Evolutionary conservation across 1,284 basidiomycete species (phyloP), one percentile per base, ranked within the genome.

Genomic region (Anthracocystis setariae): DNA sequence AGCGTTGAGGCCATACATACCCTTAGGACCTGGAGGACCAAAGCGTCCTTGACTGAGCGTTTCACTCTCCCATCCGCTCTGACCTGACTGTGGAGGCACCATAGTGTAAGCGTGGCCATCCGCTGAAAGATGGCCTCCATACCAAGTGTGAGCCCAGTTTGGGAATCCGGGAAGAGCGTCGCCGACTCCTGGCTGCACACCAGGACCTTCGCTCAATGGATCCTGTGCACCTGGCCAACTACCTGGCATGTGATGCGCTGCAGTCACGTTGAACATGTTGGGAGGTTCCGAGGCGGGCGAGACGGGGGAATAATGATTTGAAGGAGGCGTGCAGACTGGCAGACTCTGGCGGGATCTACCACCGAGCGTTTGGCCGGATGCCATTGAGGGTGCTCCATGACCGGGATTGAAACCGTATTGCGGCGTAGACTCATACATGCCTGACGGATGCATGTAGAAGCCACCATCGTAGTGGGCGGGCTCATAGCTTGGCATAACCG

Each of bases 71-170:
- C 77, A 79, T 25, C 76, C 76, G 32, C 64, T 73, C 44, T 74
- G 63, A 37, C 65, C 70, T 9, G 64, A 68, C 18, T 46, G 58
- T 15, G 73, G 77, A 2, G 64, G 58, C 0, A 77, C 68, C 54
- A 59, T 73, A 13, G 77, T 79, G 39, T 78, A 79, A 21, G 77
- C 77, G 39, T 78, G 76, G 10, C 77, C 77, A 40, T 78, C 69
- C n/a, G 76, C 68, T 0, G 76, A 78, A 5, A 74, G 60, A 29
- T 79, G 76, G n/a, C 77, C 77, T 4, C 61, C 68, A 29, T 79
- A 79, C 77, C 77, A 79, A 1, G 75, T 59, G 17, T 59, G 58
- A 20, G 69, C 68, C 75, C 77, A 79, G 25, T 49, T 55, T 3
- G 71, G 74, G 35, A 78, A 74, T 27, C 54, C 56, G 5, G 76